Evolutionary conservation across 257 asterid species (phyloP), one percentile per base, ranked within the genome.

Genomic region (Jacaranda mimosifolia): DNA sequence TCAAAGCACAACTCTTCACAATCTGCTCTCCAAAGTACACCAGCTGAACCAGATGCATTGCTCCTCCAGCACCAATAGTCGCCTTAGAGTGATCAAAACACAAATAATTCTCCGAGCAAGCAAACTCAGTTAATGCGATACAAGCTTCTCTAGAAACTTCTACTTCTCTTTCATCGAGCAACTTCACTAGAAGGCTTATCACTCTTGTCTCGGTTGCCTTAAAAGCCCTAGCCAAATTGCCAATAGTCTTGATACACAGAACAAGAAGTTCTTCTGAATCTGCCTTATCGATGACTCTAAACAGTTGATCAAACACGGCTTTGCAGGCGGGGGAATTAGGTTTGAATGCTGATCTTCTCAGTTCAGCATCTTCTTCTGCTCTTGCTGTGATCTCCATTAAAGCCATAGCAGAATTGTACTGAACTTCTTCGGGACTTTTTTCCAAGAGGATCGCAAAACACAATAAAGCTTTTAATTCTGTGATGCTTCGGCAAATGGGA

Each of bases 241-340:
- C 97, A 3, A 91, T 84, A 0, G 95, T 79, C 58, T 82, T 85
- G 5, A 91, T 53, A 55, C 97, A 91, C 0, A 95, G 97, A 55
- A 88, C 74, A 1, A 91, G 87, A 17, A 88, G 88, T 26, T 26
- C 32, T 19, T 85, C 87, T 0, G 90, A 81, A 56, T 89, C 91
- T 0, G 82, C 88, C 56, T 79, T 73, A 7, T 86, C 89, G 0
- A 91, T 74, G 10, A 89, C 80, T 26, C 75, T 74, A 3, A 82
- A 82, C 32, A 91, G 81, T 58, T 91, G 92, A 65, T 91, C 95
- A 17, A 91, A 91, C 0, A 87, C 90, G 0, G 93, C 93, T 70
- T 89, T 89, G 83, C 97, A 89, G 40, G 95, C 95, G 1, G 89
- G 92, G 0, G 95, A 86, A 68, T 87, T 91, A 63, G 95, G 97